Conservation (phyloP, 2,329 filamentous ascomycete genomes). For the Scolecobasidium constrictum region DNA sequence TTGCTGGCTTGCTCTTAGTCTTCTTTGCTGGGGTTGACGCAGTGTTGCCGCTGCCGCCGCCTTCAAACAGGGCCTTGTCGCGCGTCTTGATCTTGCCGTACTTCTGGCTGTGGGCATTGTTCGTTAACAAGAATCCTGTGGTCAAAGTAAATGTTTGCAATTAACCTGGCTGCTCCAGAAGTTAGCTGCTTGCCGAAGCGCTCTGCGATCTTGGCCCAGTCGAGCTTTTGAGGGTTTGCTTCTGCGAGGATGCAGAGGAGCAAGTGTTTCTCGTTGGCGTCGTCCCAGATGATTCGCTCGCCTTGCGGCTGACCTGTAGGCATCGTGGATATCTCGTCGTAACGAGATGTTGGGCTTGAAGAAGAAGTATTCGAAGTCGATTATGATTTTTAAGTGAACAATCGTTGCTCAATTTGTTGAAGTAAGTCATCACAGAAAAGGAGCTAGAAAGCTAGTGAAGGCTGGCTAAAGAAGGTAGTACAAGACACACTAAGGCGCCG, state of each 20-base stretch:
- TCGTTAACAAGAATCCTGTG: background rate
- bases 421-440: too few species aligned
- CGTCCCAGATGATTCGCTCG: slow-evolving; percentile 7
- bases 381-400: too few species aligned
- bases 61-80: slow-evolving; percentile 3
- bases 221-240: background rate
- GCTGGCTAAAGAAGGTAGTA: too few species aligned
- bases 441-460: too few species aligned
- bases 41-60: background rate
- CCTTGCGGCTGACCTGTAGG: slow-evolving; percentile 5
- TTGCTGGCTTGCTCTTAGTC: background rate
- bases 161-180: slow-evolving; percentile 5
- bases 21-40: background rate
- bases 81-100: slow-evolving; percentile 9
- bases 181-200: slow-evolving; percentile 3
- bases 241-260: slow-evolving; percentile 5
- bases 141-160: background rate
- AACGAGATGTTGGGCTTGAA: too few species aligned
- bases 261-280: slow-evolving; percentile 8
- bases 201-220: background rate
- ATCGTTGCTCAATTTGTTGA: too few species aligned
- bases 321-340: too few species aligned
- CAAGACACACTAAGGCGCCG: too few species aligned
- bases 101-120: slow-evolving; percentile 1
- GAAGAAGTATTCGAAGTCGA: too few species aligned